Conservation (phyloP, 2,329 filamentous ascomycete genomes). For the Metarhizium brunneum region DNA sequence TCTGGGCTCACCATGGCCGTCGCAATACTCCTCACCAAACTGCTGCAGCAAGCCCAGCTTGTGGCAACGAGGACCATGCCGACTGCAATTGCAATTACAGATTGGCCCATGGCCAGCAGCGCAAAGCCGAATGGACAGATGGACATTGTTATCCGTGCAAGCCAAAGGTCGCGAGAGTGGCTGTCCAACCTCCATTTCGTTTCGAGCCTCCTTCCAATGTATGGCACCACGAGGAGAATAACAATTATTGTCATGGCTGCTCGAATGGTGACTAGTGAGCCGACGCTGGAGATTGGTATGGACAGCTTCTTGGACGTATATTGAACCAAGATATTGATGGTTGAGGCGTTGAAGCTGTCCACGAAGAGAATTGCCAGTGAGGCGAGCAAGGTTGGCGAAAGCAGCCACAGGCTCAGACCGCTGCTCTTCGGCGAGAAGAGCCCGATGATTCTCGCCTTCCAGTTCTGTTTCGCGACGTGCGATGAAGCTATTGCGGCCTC, state of each 20-base stretch:
- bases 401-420: background rate
- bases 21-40: background rate
- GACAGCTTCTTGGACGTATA: background rate
- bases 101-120: background rate
- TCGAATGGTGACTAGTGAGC: background rate
- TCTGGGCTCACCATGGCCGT: background rate
- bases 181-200: background rate
- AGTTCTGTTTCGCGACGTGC: background rate
- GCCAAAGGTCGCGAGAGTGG: slow-evolving; percentile 3
- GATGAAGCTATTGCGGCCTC: background rate
- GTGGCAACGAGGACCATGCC: background rate
- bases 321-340: background rate
- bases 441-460: background rate
- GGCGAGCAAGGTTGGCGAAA: background rate
- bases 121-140: background rate
- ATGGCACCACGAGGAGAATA: background rate
- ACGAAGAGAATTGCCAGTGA: background rate
- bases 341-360: background rate
- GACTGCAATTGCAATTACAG: background rate
- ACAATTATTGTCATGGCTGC: slow-evolving; percentile 1
- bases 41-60: background rate
- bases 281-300: background rate
- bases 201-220: background rate
- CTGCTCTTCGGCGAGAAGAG: background rate
- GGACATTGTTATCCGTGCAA: background rate